Base-by-base conservation (phyloP, 2,329 filamentous ascomycete genomes). In the Alternaria solani region DNA sequence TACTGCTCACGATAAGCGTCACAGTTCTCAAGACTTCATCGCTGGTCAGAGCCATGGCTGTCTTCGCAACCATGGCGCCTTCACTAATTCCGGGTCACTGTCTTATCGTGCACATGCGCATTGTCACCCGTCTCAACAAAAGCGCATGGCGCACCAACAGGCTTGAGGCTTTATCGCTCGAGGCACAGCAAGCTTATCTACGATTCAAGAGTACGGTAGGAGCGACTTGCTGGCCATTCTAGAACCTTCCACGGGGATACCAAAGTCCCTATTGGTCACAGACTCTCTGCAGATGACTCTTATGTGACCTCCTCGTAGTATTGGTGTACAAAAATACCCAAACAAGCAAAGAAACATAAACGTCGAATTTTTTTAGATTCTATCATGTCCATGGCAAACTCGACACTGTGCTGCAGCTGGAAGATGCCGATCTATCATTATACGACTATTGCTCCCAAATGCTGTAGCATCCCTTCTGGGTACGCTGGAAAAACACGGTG, bases 381-480 rank as follows among this genome's bases (percentile, higher is more conserved):
- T 7, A 7, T 42, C 9, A 7, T 6, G 3, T 36, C 34, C 16
- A n/a, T 11, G n/a, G 7, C 14, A 14, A 14, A 38, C 34, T 38
- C 34, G 16, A 16, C 14, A 38, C 8, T 38, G 34, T 38, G 14
- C 34, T 16, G 14, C 16, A n/a, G 16, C 14, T 38, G 16, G 34
- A 38, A 16, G 5, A n/a, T n/a, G 16, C 34, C 34, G 34, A 38
- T n/a, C 34, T 38, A 38, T 18, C 23, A 32, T n/a, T 28, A 20
- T 34, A 11, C 23, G 28, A 20, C n/a, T 48, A 39, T 36, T 36
- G 41, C 32, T 34, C 14, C 38, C 26, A 25, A 23, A 20, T 76
- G 80, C 41, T 79, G 76, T 58, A 41, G 25, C n/a, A 14, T 20
- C 2, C 43, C 43, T 41, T 42, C 39, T 25, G 20, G 12, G 20